A percentile compares a stretch with the other conserved stretches of the same genome.
Conservation (phyloP, 345 rosid genomes). For the Gossypioides kirkii region DNA sequence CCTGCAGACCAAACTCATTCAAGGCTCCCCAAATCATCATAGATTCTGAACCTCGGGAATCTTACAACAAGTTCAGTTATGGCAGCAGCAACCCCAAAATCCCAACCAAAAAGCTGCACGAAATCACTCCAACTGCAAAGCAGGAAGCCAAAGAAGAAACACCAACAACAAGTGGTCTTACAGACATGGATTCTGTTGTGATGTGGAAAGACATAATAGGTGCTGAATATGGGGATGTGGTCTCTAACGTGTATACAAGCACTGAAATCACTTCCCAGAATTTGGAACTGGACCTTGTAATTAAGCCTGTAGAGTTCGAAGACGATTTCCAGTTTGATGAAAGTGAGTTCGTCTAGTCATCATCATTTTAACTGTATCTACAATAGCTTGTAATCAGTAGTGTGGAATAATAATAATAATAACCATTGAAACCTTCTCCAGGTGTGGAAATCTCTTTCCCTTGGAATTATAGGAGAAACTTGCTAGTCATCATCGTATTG, state of each 20-base stretch:
- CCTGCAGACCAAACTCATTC: constrained; percentile 33
- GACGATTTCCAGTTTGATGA: neutral
- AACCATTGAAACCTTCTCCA: neutral
- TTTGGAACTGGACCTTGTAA: neutral
- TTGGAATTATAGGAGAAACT: neutral
- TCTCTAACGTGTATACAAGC: neutral
- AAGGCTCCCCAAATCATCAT: constrained; percentile 18
- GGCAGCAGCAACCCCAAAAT: neutral
- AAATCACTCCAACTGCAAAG: neutral
- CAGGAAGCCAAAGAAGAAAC: constrained; percentile 24
- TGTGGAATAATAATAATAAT: neutral
- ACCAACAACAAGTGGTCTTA: constrained; percentile 9
- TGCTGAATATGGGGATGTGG: constrained; percentile 6
- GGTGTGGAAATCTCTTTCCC: neutral
- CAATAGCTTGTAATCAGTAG: neutral
- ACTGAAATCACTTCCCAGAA: constrained; percentile 1
- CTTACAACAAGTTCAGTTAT: neutral
- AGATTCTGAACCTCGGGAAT: constrained; percentile 15
- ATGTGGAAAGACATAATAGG: constrained; percentile 31
- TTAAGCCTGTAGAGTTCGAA: constrained; percentile 1
- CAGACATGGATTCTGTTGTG: constrained; percentile 10
- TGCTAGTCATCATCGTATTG: neutral
- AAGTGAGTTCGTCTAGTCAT: neutral
- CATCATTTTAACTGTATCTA: neutral
- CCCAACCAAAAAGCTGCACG: neutral